phyloP scores from a whole-genome alignment of 2,329 filamentous ascomycete species.

The Venturia effusa region DNA sequence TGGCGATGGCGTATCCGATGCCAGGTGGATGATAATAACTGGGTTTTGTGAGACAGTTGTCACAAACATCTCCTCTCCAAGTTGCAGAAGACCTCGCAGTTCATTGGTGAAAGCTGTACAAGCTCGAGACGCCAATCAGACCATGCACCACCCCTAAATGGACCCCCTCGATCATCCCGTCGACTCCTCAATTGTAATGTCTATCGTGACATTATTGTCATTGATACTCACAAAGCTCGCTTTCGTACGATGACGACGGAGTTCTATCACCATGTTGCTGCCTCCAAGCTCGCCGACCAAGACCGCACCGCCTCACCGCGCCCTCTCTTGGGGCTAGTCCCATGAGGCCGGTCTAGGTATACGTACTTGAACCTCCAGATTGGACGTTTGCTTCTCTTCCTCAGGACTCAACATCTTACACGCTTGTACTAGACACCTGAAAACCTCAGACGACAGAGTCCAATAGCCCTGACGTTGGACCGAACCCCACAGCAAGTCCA shows the following conservation, averaged over 20 bases:
- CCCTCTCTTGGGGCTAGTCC: neutral
- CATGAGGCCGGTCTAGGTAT: neutral
- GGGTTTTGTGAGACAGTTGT: neutral
- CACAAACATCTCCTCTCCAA: neutral
- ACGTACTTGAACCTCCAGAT: neutral
- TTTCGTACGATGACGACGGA: neutral
- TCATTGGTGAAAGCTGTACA: neutral
- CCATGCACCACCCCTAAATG: neutral
- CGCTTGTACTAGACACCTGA: neutral
- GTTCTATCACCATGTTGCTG: neutral
- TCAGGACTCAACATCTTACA: neutral
- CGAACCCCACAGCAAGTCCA: neutral
- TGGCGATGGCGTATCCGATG: neutral
- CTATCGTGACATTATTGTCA: neutral
- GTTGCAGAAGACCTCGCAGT: neutral
- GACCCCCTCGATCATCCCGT: neutral
- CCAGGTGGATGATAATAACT: neutral
- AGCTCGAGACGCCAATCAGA: neutral
- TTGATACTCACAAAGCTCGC: neutral
- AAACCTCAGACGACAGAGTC: neutral
- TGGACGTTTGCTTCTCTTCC: neutral
- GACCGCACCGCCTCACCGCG: neutral
- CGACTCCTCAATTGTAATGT: neutral
- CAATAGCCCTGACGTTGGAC: neutral
- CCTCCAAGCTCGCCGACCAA: neutral